Percentiles rank a stretch among this genome's conserved stretches.
phyloP scores from a whole-genome alignment of 1,139 yeast species.

The Magnusiomyces suaveolens region DNA sequence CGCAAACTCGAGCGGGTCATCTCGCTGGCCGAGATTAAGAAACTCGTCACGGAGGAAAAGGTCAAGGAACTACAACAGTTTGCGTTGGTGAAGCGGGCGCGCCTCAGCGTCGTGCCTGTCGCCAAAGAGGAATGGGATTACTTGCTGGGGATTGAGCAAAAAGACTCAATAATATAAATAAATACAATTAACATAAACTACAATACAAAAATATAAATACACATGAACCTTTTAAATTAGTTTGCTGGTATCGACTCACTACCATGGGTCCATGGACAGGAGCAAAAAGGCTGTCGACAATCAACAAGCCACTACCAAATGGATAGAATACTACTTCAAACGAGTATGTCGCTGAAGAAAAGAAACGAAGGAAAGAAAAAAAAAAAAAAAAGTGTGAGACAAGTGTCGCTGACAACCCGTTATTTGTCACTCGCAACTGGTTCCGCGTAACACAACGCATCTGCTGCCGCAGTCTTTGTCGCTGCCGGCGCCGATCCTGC shows the following conservation, averaged over 20 bases:
- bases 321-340: too few relatives aligned
- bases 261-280: too few relatives aligned
- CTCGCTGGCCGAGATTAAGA: constrained; percentile 33
- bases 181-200: background rate
- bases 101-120: constrained; percentile 44
- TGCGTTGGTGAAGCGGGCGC: constrained; percentile 39
- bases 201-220: background rate
- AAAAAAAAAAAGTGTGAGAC: too few relatives aligned
- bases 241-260: background rate
- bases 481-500: background rate
- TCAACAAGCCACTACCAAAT: too few relatives aligned
- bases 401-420: too few relatives aligned
- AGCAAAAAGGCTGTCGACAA: too few relatives aligned
- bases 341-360: too few relatives aligned
- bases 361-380: too few relatives aligned
- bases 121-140: constrained; percentile 34
- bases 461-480: background rate
- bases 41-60: constrained; percentile 18
- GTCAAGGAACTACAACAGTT: constrained; percentile 30
- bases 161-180: background rate
- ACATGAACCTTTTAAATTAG: background rate
- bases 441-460: background rate
- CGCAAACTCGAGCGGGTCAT: constrained; percentile 37
- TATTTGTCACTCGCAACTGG: too few relatives aligned
- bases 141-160: background rate